Base-by-base conservation (phyloP, 2,329 filamentous ascomycete genomes). In the Fusarium albosuccineum region DNA sequence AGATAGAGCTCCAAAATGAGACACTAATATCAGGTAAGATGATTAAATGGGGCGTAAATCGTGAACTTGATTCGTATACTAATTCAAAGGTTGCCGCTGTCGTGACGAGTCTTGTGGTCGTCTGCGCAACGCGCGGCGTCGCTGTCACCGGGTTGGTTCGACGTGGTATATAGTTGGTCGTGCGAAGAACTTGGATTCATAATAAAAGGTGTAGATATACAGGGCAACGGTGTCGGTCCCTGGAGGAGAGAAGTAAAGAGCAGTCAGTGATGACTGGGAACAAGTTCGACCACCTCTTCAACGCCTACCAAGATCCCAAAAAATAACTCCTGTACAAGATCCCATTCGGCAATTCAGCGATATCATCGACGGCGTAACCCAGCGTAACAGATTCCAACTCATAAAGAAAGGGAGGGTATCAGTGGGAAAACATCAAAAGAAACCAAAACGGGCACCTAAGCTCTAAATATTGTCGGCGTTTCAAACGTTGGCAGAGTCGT, bases 321-420 rank as follows among this genome's bases (percentile, higher is more conserved):
- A 13, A 52, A 55, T 41, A 67, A 66, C 65, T 68, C 65, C 49
- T 36, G 29, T 16, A 26, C 36, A 52, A 66, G 13, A 62, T 62
- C 49, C 52, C 51, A 40, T 59, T 55, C 22, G 30, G 1, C 37
- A 48, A 16, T 16, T 41, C 48, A 37, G 42, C 11, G 37, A 51
- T 52, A 60, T 40, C 36, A 40, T 34, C 49, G 14, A 66, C 30
- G 37, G 37, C 45, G 26, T 50, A 67, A 53, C 33, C 60, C 39
- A 40, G 37, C 14, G 53, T 59, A 30, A 60, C 11, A 64, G 46
- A 29, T 51, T 51, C 30, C 27, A 53, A 27, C 50, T 16, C 29
- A 29, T 45, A 34, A 42, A 50, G 41, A 44, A 54, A 64, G 62
- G 44, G 66, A 68, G 46, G 66, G 62, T 67, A 68, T 68, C 66